phyloP scores from a whole-genome alignment of 805 yeast species.

The Ogataea angusta region DNA sequence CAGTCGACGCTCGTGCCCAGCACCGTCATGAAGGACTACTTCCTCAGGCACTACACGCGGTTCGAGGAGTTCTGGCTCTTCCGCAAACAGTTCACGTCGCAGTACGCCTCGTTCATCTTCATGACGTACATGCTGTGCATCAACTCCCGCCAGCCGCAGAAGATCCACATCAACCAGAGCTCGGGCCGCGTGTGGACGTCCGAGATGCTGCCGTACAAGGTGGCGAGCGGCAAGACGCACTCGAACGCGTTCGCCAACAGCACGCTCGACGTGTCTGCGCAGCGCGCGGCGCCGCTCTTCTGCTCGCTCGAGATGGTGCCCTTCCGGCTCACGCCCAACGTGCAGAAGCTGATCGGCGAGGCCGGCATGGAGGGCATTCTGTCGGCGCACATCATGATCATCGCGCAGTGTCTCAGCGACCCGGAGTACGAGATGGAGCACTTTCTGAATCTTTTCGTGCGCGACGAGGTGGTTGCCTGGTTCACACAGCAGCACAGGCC shows the following conservation, averaged over 20 bases:
- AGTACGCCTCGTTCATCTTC: slow-evolving; percentile 89
- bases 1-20: slow-evolving; percentile 86
- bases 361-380: slow-evolving; percentile 90
- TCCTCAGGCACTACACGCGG: slow-evolving; percentile 61
- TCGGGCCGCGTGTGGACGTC: slow-evolving; percentile 92
- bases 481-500: slow-evolving; percentile 83
- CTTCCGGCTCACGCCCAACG: slow-evolving; percentile 92
- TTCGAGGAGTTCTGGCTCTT: slow-evolving; percentile 97
- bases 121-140: slow-evolving; percentile 94
- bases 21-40: slow-evolving; percentile 76
- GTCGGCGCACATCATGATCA: slow-evolving; percentile 76
- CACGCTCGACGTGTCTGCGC: slow-evolving; percentile 45
- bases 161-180: slow-evolving; percentile 74
- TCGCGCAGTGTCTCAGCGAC: slow-evolving; percentile 84
- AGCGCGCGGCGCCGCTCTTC: slow-evolving; percentile 75
- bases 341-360: slow-evolving; percentile 91
- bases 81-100: slow-evolving; percentile 91
- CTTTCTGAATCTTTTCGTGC: slow-evolving; percentile 86
- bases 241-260: slow-evolving; percentile 41
- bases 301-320: slow-evolving; percentile 92
- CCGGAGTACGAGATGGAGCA: slow-evolving; percentile 92
- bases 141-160: slow-evolving; percentile 89
- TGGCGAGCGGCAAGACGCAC: slow-evolving; percentile 49
- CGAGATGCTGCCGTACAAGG: slow-evolving; percentile 91
- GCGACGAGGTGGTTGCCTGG: slow-evolving; percentile 96